phyloP scores from a whole-genome alignment of 345 rosid species.

The Bretschneidera sinensis region DNA sequence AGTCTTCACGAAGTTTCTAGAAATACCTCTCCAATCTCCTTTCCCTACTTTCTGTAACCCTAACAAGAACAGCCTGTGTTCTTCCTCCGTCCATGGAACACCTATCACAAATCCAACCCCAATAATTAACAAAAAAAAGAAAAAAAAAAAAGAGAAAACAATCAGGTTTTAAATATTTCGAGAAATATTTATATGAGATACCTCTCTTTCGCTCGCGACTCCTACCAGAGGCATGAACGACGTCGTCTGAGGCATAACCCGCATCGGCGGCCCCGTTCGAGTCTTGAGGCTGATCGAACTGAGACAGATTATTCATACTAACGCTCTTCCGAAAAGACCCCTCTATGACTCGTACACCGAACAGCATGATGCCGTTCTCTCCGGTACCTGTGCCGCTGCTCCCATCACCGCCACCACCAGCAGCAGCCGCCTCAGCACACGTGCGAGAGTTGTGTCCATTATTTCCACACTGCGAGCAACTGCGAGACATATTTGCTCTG shows the following conservation, averaged over 20 bases:
- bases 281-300: slow-evolving; percentile 54
- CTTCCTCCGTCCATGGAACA: slow-evolving; percentile 84
- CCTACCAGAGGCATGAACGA: slow-evolving; percentile 58
- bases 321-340: slow-evolving; percentile 60
- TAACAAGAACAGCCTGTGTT: slow-evolving; percentile 54
- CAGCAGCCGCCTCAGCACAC: slow-evolving; percentile 23
- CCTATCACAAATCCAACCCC: slow-evolving; percentile 26
- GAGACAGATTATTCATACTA: slow-evolving; percentile 68
- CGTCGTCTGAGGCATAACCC: slow-evolving; percentile 73
- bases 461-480: slow-evolving; percentile 68
- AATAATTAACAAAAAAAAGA: no score
- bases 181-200: slow-evolving; percentile 7
- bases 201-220: slow-evolving; percentile 78
- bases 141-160: no score
- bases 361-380: slow-evolving; percentile 60
- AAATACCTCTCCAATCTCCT: slow-evolving; percentile 85
- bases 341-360: slow-evolving; percentile 60
- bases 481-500: slow-evolving; percentile 37
- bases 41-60: slow-evolving; percentile 71
- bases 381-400: slow-evolving; percentile 9
- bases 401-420: no score
- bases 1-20: slow-evolving; percentile 71
- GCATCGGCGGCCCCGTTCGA: slow-evolving; percentile 40
- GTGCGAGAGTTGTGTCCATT: slow-evolving; percentile 66
- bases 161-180: no score